phyloP scores from a whole-genome alignment of 2,329 filamentous ascomycete genomes.

The Zopfia rhizophila region DNA sequence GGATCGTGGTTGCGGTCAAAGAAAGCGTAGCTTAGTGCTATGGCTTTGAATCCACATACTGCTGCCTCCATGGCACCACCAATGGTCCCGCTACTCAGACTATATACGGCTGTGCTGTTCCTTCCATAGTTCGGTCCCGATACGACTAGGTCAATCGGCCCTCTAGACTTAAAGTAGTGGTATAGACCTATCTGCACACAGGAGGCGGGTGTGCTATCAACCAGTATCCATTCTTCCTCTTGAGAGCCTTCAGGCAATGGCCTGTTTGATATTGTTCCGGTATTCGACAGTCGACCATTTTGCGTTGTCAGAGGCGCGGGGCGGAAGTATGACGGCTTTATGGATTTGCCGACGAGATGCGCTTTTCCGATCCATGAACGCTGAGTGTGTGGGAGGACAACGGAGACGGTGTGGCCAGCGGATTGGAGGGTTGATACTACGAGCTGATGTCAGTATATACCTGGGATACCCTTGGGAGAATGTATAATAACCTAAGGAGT shows the following conservation, averaged over 20 bases:
- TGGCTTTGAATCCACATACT: conserved; percentile 64
- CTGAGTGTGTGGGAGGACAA: conserved; percentile 90
- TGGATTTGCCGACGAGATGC: conserved; percentile 89
- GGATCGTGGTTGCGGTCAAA: conserved; percentile 86
- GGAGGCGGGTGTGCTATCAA: conserved; percentile 61
- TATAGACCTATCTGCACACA: conserved; percentile 62
- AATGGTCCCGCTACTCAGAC: conserved; percentile 60
- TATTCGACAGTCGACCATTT: conserved; percentile 49
- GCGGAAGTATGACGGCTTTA: conserved; percentile 86
- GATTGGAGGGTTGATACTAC: conserved; percentile 59
- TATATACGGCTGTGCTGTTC: conserved; percentile 62
- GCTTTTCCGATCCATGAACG: conserved; percentile 99
- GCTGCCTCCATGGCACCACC: conserved; percentile 62
- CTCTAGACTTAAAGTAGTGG: conserved; percentile 57
- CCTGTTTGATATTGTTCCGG: conserved; percentile 45
- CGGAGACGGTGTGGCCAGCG: conserved; percentile 86
- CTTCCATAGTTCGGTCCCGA: conserved; percentile 62
- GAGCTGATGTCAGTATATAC: conserved; percentile 35
- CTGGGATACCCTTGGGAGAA: background rate
- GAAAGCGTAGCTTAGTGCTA: conserved; percentile 92
- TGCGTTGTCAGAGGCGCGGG: conserved; percentile 63
- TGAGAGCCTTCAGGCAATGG: conserved; percentile 44
- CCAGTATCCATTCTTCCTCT: conserved; percentile 61
- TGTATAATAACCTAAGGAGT: conserved; percentile 44
- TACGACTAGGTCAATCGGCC: conserved; percentile 60